Evolutionary conservation across 768 basidiomycete species (phyloP), one percentile per base, ranked within the genome.

Genomic region (Paxillus involutus): DNA sequence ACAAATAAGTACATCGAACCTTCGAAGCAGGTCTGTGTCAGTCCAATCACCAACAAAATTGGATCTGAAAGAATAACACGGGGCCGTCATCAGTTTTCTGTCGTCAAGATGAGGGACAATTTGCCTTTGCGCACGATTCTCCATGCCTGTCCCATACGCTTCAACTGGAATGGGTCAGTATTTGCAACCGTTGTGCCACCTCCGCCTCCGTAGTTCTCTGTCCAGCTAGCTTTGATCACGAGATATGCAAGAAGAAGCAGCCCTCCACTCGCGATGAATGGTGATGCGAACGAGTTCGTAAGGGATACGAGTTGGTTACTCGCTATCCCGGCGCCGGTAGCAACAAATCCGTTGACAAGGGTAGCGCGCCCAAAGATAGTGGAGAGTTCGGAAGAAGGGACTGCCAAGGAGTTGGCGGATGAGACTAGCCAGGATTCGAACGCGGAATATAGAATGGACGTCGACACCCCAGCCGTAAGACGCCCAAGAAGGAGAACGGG

Each of bases 1-100:
- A 90, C 89, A 69, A 90, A 91, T 56, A 90, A 79, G 69, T 91
- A 90, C 88, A 90, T 89, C 6, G 86, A 88, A 3, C 89, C 89
- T 65, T 91, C 88, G 64, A 91, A 91, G 69, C 85, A 88, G 1
- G 89, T 91, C 69, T 91, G 88, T 0, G 84, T 84, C 49, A 90
- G 70, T 32, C 88, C 86, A 19, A 91, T 78, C 24, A 80, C 79
- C 56, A 89, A 70, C 10, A 91, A 75, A 44, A 80, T 62, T 1
- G 80, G 77, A 63, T 89, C 88, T 88, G 62, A 10, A 55, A 44
- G 26, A 1, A 30, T 19, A 13, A 11, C 10, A 44, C 29, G 33
- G 16, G n/a, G 40, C 32, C n/a, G 45, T 26, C 58, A 33, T 12
- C 2, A 39, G 10, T 14, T 16, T 26, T 59, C 50, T 56, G 51